phyloP scores from a whole-genome alignment of 805 yeast species.

The Yarrowia hollandica region DNA sequence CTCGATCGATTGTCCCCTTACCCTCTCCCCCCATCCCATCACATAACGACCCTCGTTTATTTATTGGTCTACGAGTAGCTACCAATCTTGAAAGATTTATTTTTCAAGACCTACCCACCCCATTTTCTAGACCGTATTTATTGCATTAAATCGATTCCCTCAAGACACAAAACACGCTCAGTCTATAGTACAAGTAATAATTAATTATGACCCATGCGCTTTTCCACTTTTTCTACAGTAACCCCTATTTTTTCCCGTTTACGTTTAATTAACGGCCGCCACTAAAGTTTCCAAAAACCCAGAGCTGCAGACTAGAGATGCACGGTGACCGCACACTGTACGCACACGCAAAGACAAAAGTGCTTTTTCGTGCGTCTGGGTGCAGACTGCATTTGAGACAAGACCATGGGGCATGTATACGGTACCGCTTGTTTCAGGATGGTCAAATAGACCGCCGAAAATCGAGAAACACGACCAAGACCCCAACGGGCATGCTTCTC shows the following conservation, averaged over 20 bases:
- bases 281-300: neutral
- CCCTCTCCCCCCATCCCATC: too few relatives aligned
- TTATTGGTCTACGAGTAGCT: neutral
- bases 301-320: neutral
- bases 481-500: constrained; percentile 11
- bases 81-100: too few relatives aligned
- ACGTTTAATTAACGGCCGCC: constrained; percentile 23
- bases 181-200: too few relatives aligned
- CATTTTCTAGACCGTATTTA: constrained; percentile 22
- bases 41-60: neutral
- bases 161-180: too few relatives aligned
- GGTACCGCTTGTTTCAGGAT: constrained; percentile 14
- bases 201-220: too few relatives aligned
- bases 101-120: too few relatives aligned
- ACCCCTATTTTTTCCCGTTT: constrained; percentile 13
- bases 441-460: neutral
- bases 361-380: neutral
- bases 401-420: neutral
- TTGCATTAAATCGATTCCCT: constrained; percentile 18
- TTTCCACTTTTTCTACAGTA: neutral
- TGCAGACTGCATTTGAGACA: constrained; percentile 7
- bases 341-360: neutral
- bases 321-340: constrained; percentile 14
- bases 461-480: neutral
- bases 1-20: constrained; percentile 26